Evolutionary conservation across 1,284 basidiomycete species (phyloP), one percentile per base, ranked within the genome.

Genomic region (Tremellales sp.): DNA sequence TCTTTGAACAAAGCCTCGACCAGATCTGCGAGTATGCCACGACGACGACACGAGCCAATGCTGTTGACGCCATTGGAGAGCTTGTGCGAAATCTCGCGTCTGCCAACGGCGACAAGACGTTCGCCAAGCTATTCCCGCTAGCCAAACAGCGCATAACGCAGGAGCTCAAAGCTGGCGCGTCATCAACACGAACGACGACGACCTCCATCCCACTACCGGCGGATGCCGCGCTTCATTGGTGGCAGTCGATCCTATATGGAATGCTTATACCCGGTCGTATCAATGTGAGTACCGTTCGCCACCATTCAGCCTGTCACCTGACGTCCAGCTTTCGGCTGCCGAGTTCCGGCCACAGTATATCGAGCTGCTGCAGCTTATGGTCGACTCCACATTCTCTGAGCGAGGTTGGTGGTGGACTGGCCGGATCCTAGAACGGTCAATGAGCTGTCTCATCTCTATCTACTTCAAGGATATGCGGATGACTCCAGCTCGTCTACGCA

Each of bases 181-280:
- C 90, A n/a, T 89, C 87, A 51, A 79, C 85, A 29, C 80, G 90
- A 25, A 97, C 90, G 7, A 97, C 92, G 2, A 85, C 85, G 2
- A 92, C 90, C 0, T 82, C 86, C 56, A 80, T 83, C 17, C 86
- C 89, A 0, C 79, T 89, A 2, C 83, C 89, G 3, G 88, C 88
- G 5, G 94, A 98, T 64, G 92, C 90, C 2, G 86, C 89, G 1
- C 77, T 98, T 46, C 92, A 97, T 70, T 97, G 93, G 90, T 92
- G 45, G 60, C 69, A 62, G 49, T 71, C 56, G 3, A 67, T 71
- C 39, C 43, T 70, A 31, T 62, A 64, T 48, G 65, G 67, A 21
- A 57, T 63, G 41, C 57, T 72, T 12, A 61, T 68, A 13, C 64
- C 66, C 8, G 64, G 67, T 8, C 56, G 65, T 21, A 45, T 68